Evolutionary conservation across 495 filamentous ascomycete genomes (phyloP).

Genomic region (Amorphotheca resinae): DNA sequence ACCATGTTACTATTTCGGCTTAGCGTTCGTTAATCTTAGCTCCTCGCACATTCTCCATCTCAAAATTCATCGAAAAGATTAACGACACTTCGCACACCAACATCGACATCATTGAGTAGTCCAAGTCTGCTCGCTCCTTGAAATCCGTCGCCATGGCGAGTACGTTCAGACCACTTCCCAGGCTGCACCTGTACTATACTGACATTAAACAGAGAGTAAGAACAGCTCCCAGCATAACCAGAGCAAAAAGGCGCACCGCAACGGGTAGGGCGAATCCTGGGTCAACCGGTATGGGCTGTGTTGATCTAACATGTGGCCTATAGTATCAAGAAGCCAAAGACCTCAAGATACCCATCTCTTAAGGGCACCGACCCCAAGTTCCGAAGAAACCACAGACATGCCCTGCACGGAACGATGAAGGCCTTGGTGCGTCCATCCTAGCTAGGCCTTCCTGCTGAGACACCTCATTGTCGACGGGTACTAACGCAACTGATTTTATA

Average conservation of each 20-base stretch:
- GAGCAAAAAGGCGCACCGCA: constrained; percentile 90
- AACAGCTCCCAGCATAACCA: constrained; percentile 29
- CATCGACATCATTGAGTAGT: no score
- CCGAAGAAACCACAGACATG: constrained; percentile 98
- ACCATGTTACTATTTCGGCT: no score
- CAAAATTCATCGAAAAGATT: no score
- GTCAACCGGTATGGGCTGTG: neutral
- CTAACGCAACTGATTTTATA: constrained; percentile 29
- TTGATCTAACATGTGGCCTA: constrained; percentile 1
- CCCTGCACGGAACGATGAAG: constrained; percentile 95
- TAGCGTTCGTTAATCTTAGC: no score
- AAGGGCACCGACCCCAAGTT: constrained; percentile 99
- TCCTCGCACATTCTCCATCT: no score
- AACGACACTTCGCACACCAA: no score
- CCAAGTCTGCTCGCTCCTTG: no score
- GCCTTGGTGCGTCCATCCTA: constrained; percentile 64
- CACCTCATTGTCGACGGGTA: neutral
- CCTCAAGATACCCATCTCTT: constrained; percentile 93
- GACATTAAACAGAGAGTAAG: constrained; percentile 4
- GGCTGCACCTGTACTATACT: no score
- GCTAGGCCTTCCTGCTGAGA: no score
- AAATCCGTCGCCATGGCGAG: no score
- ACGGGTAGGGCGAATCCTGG: constrained; percentile 55
- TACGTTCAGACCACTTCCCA: no score
- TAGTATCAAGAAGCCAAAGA: constrained; percentile 99